These are phyloP conservation scores for Aurinia saxatilis DNA, from an alignment of 345 rosid genomes.

Conservation along the genomic window DNA sequence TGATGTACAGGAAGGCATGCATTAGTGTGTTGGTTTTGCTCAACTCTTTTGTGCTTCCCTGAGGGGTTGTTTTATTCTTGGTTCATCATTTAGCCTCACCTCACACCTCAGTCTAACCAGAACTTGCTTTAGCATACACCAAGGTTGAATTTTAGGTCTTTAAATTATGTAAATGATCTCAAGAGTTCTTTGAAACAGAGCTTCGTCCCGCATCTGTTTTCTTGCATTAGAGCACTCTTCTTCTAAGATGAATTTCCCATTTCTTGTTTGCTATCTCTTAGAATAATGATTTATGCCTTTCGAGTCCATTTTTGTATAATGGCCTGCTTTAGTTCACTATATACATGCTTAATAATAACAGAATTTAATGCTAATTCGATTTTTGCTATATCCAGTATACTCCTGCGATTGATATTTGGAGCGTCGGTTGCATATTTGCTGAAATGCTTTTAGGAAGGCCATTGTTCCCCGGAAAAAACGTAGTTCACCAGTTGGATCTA, in stretches of 20 bases:
- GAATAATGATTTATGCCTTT: background rate
- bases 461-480: constrained; percentile 87
- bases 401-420: constrained; percentile 94
- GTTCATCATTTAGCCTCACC: background rate
- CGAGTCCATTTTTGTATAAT: background rate
- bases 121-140: background rate
- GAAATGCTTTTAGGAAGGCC: constrained; percentile 90
- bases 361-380: constrained; percentile 1
- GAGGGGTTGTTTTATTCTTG: background rate
- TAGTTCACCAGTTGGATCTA: constrained; percentile 87
- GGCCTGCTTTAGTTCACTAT: background rate
- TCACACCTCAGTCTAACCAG: background rate
- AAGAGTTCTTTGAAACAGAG: background rate
- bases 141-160: background rate
- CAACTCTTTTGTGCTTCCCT: background rate
- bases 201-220: background rate
- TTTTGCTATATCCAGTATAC: constrained; percentile 54
- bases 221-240: background rate
- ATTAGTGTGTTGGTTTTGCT: background rate
- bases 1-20: background rate
- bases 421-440: constrained; percentile 95
- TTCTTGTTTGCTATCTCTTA: background rate
- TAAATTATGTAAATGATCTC: background rate
- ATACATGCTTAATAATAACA: background rate
- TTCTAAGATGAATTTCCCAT: background rate